Evolutionary conservation across 306 rosid species (phyloP).

Genomic region (Dryas alaskensis): DNA sequence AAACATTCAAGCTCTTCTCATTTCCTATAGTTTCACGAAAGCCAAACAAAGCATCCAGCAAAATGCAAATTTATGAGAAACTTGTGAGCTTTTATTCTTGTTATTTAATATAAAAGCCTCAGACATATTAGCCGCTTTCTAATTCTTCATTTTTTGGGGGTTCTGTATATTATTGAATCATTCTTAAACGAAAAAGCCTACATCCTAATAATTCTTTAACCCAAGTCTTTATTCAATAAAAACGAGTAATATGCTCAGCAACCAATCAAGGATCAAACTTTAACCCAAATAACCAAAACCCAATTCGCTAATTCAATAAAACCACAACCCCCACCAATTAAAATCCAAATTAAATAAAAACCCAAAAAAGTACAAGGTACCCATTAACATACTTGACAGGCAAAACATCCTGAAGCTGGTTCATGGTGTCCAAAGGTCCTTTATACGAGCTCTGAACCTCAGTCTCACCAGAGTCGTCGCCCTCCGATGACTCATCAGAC

Average conservation of each 20-base stretch:
- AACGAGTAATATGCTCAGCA: neutral
- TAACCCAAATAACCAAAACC: neutral
- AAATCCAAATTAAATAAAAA: slow-evolving; percentile 13
- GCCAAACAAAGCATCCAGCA: slow-evolving; percentile 1
- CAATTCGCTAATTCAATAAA: neutral
- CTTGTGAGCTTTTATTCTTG: neutral
- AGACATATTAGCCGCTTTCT: neutral
- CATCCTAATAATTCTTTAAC: neutral
- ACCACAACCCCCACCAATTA: slow-evolving; percentile 7
- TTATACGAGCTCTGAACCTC: slow-evolving; percentile 58
- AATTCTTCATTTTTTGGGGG: neutral
- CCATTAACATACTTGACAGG: slow-evolving; percentile 55
- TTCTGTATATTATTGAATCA: neutral
- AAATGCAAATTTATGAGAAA: neutral
- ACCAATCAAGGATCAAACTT: neutral
- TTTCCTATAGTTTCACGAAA: slow-evolving; percentile 9
- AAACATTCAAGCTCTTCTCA: slow-evolving; percentile 2
- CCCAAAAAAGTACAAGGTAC: slow-evolving; percentile 8
- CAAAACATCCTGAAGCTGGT: slow-evolving; percentile 60
- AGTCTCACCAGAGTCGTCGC: slow-evolving; percentile 49
- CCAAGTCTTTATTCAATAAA: neutral
- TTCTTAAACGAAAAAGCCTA: neutral
- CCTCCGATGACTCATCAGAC: slow-evolving; percentile 53
- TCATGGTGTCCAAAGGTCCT: slow-evolving; percentile 62
- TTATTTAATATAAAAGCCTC: neutral